Conservation (phyloP, 495 filamentous ascomycete species). For the Venustampulla echinocandica region DNA sequence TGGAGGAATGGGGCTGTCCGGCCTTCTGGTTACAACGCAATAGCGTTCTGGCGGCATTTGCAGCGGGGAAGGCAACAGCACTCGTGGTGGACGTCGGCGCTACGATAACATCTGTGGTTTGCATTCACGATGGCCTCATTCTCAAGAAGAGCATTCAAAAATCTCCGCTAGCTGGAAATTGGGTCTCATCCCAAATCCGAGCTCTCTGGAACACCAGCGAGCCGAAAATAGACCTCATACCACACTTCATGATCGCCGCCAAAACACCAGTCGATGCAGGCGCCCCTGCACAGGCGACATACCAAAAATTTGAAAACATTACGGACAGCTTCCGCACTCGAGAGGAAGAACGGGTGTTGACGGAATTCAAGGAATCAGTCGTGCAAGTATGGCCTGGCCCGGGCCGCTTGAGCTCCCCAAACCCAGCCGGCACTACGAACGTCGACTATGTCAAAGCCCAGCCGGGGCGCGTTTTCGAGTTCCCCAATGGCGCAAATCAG, state of each 20-base stretch:
- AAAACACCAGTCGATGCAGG: conserved; percentile 87
- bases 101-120: conserved; percentile 81
- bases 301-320: conserved; percentile 59
- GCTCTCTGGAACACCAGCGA: conserved; percentile 65
- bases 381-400: conserved; percentile 90
- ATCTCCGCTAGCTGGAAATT: conserved; percentile 79
- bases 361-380: conserved; percentile 95
- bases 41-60: conserved; percentile 58
- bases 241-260: conserved; percentile 76
- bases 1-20: conserved; percentile 90
- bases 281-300: conserved; percentile 62
- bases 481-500: conserved; percentile 92
- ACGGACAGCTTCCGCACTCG: conserved; percentile 64
- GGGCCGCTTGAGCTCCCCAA: conserved; percentile 48
- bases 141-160: conserved; percentile 79
- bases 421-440: conserved; percentile 45
- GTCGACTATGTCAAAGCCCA: conserved; percentile 57
- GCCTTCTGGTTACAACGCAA: conserved; percentile 78
- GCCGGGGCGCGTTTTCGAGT: conserved; percentile 82
- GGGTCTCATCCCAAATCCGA: conserved; percentile 80
- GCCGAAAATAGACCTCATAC: conserved; percentile 70
- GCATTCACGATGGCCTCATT: conserved; percentile 89
- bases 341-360: conserved; percentile 87
- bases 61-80: conserved; percentile 82
- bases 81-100: conserved; percentile 90